Percentiles rank a stretch among this genome's conserved stretches.
Evolutionary conservation across 768 basidiomycete genomes (phyloP).

Genomic region (Naganishia randhawae): DNA sequence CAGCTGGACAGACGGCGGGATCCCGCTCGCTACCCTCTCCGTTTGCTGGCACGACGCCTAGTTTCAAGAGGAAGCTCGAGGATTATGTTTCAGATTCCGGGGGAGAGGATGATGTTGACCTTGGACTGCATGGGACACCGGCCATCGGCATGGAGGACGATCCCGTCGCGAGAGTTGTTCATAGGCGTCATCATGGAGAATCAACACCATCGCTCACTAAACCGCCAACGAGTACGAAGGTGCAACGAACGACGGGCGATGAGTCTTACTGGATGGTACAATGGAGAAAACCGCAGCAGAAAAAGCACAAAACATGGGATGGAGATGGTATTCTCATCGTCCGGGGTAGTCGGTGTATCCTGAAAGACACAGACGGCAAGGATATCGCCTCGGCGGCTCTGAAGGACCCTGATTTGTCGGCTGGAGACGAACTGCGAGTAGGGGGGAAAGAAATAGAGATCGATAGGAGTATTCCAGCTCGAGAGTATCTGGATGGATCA

Average conservation of each 20-base stretch:
- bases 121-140: conserved; percentile 4
- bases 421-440: conserved; percentile 41
- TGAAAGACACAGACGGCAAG: conserved; percentile 45
- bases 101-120: conserved; percentile 23
- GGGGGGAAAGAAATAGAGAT: conserved; percentile 36
- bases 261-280: conserved; percentile 33
- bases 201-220: not conserved
- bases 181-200: not conserved
- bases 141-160: conserved; percentile 13
- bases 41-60: not conserved
- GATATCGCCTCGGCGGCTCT: conserved; percentile 26
- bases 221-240: not conserved
- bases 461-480: conserved; percentile 30
- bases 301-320: conserved; percentile 46
- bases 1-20: not conserved
- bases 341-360: conserved; percentile 35
- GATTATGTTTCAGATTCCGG: conserved; percentile 30
- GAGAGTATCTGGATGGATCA: conserved; percentile 32
- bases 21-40: conserved; percentile 8
- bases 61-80: conserved; percentile 13
- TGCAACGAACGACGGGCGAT: not conserved
- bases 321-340: conserved; percentile 46
- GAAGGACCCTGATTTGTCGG: conserved; percentile 28
- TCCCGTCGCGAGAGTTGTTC: conserved; percentile 21
- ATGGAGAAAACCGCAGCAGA: conserved; percentile 29